These are phyloP conservation scores for Magnolia officinalis DNA, from an alignment of 164 flowering plant species.

Conservation along the genomic window DNA sequence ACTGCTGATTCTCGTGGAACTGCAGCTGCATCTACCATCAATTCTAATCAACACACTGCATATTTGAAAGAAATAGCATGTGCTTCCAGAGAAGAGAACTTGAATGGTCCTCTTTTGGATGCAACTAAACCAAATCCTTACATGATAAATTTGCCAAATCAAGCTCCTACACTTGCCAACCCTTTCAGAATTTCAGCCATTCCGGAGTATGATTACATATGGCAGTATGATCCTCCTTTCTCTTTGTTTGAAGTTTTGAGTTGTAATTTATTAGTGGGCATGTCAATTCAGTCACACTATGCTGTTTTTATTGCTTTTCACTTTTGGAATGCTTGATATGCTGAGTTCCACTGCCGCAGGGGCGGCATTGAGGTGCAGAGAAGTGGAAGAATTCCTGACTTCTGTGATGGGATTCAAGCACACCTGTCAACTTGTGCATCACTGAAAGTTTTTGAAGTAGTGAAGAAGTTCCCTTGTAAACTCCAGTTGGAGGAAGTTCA, in stretches of 20 bases:
- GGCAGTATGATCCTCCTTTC: constrained; percentile 69
- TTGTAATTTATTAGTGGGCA: neutral
- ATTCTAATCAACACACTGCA: neutral
- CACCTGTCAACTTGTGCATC: constrained; percentile 79
- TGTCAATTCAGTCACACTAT: neutral
- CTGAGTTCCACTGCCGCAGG: constrained; percentile 33
- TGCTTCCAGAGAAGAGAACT: constrained; percentile 15
- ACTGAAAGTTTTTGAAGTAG: constrained; percentile 69
- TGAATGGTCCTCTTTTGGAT: constrained; percentile 16
- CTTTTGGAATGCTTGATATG: constrained; percentile 3
- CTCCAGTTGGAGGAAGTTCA: constrained; percentile 65
- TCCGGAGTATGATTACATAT: constrained; percentile 76
- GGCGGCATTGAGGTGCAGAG: constrained; percentile 75
- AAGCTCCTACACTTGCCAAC: constrained; percentile 15
- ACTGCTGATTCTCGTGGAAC: constrained; percentile 25
- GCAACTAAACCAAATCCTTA: constrained; percentile 22
- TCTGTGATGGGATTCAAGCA: constrained; percentile 81
- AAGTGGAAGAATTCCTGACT: constrained; percentile 39
- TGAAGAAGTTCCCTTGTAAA: constrained; percentile 47
- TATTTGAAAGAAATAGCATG: constrained; percentile 21
- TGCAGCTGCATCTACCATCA: constrained; percentile 9
- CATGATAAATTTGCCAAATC: constrained; percentile 19
- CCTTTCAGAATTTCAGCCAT: constrained; percentile 38
- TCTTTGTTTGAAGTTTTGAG: constrained; percentile 4
- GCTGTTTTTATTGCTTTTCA: neutral